phyloP scores from a whole-genome alignment of 2,329 filamentous ascomycete genomes.

The Claviceps purpurea region DNA sequence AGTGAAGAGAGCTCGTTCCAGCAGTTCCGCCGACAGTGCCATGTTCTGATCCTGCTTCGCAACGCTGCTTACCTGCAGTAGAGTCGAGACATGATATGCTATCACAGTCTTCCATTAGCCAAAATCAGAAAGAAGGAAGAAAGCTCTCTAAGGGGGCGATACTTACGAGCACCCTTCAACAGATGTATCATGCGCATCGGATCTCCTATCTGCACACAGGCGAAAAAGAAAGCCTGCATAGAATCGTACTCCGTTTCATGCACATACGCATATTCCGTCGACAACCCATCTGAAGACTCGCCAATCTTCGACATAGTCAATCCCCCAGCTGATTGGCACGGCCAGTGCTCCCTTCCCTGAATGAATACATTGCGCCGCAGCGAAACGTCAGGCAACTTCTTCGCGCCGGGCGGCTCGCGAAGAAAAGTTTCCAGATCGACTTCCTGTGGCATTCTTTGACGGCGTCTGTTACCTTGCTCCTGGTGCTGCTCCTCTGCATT shows the following conservation, averaged over 20 bases:
- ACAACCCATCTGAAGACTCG: constrained; percentile 35
- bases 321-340: constrained; percentile 62
- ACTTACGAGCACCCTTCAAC: constrained; percentile 33
- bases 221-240: constrained; percentile 63
- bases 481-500: constrained; percentile 34
- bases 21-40: constrained; percentile 70
- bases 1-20: constrained; percentile 83
- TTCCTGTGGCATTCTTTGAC: constrained; percentile 27
- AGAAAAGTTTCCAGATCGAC: constrained; percentile 45
- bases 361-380: constrained; percentile 71
- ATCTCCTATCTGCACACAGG: constrained; percentile 69
- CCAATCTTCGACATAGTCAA: constrained; percentile 60
- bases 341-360: constrained; percentile 80
- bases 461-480: constrained; percentile 14
- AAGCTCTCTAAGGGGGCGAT: not conserved
- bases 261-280: constrained; percentile 59
- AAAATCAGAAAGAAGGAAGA: not conserved
- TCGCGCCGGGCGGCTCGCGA: constrained; percentile 37
- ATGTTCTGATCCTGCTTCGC: constrained; percentile 86
- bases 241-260: constrained; percentile 63
- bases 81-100: constrained; percentile 82
- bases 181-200: constrained; percentile 70
- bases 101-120: constrained; percentile 9
- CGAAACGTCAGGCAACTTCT: constrained; percentile 56
- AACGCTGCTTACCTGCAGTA: constrained; percentile 88